Percentiles rank a stretch among this genome's conserved stretches.
Conservation (phyloP, 768 basidiomycete genomes). For the Rhodotorula diobovata region DNA sequence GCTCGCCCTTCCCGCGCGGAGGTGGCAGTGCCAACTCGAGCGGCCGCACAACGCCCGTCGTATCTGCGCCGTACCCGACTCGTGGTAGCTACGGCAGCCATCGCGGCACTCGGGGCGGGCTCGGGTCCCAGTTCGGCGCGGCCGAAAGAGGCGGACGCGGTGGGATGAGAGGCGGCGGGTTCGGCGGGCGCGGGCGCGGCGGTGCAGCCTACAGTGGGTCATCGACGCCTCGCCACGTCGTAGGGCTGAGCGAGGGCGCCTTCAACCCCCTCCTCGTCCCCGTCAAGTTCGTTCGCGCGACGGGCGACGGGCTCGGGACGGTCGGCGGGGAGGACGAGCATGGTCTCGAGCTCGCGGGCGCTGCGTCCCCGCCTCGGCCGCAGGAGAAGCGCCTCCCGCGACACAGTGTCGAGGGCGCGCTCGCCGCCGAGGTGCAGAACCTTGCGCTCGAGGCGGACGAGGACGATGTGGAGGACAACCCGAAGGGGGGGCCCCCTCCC, state of each 20-base stretch:
- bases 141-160: background rate
- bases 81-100: background rate
- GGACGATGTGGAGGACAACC: background rate
- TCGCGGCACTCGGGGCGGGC: background rate
- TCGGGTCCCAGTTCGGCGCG: background rate
- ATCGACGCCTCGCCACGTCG: background rate
- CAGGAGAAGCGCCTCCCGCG: background rate
- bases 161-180: constrained; percentile 1
- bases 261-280: constrained; percentile 32
- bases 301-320: constrained; percentile 2
- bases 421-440: constrained; percentile 15
- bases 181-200: no score
- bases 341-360: constrained; percentile 17
- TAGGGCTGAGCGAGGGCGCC: background rate
- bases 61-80: background rate
- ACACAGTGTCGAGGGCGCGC: background rate
- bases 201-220: background rate
- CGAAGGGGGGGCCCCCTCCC: background rate
- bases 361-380: background rate
- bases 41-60: background rate
- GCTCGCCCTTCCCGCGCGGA: background rate
- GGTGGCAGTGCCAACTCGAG: background rate
- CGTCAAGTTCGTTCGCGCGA: constrained; percentile 29
- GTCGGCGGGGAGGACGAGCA: constrained; percentile 35
- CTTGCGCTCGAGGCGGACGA: background rate